Percentiles rank a stretch among this genome's conserved stretches.
phyloP scores from a whole-genome alignment of 1,284 basidiomycete species.

The Moesziomyces sp. region DNA sequence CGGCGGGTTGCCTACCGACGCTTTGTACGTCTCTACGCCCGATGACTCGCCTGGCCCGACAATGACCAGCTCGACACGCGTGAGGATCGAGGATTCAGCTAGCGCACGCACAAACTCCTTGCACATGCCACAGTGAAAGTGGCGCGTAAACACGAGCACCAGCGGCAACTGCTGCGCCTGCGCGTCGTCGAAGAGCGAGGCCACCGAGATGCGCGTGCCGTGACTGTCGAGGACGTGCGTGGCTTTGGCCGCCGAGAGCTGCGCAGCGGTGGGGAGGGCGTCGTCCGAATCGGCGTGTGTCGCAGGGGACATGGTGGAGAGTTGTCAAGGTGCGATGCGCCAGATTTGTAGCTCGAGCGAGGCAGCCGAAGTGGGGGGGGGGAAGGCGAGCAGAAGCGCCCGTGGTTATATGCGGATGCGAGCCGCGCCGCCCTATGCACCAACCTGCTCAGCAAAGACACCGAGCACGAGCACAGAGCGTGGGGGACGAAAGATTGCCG shows the following conservation, averaged over 20 bases:
- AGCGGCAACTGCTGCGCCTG: slow-evolving; percentile 6
- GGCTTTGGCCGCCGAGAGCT: slow-evolving; percentile 27
- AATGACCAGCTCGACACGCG: slow-evolving; percentile 21
- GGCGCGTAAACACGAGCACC: slow-evolving; percentile 43
- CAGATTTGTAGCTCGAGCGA: too few species aligned
- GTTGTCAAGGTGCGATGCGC: not conserved
- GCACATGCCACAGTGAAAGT: slow-evolving; percentile 57
- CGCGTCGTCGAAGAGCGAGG: slow-evolving; percentile 13
- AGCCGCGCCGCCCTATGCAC: slow-evolving; percentile 4
- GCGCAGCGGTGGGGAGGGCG: slow-evolving; percentile 19
- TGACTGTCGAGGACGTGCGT: slow-evolving; percentile 18
- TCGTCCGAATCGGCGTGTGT: slow-evolving; percentile 15
- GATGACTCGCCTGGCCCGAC: slow-evolving; percentile 38
- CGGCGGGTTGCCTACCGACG: slow-evolving; percentile 11
- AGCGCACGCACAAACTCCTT: slow-evolving; percentile 31
- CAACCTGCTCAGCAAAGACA: too few species aligned
- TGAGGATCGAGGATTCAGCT: slow-evolving; percentile 17
- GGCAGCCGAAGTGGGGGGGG: not conserved
- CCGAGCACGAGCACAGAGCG: too few species aligned
- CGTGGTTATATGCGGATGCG: slow-evolving; percentile 12
- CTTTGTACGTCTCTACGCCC: slow-evolving; percentile 21
- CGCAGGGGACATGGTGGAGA: slow-evolving; percentile 17
- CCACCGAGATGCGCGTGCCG: slow-evolving; percentile 14
- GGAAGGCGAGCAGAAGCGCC: too few species aligned
- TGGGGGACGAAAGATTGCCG: too few species aligned